phyloP scores from a whole-genome alignment of 371 early-diverging fungal species.

The Mucor lusitanicus region DNA sequence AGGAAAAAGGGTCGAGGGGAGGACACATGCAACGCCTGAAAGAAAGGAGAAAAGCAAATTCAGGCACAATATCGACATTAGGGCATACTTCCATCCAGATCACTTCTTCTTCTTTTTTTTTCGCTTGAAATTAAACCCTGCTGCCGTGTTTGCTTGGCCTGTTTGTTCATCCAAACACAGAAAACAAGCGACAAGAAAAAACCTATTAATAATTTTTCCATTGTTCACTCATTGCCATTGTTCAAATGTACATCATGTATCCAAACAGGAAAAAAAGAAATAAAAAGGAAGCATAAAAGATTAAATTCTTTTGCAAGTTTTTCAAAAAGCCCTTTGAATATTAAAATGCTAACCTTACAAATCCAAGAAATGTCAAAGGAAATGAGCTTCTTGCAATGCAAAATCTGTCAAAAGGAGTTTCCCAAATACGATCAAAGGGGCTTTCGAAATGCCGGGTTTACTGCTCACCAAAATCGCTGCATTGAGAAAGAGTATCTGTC shows the following conservation, averaged over 20 bases:
- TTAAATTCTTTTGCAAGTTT: neutral
- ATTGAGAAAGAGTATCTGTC: slow-evolving; percentile 9
- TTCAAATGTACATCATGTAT: too few relatives aligned
- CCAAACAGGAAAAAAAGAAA: neutral
- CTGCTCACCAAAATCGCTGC: slow-evolving; percentile 43
- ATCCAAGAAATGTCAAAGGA: neutral
- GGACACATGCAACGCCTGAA: too few relatives aligned
- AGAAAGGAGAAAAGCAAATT: too few relatives aligned
- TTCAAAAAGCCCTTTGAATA: neutral
- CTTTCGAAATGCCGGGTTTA: slow-evolving; percentile 44
- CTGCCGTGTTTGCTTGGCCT: too few relatives aligned
- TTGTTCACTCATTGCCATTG: neutral
- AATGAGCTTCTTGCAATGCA: slow-evolving; percentile 16
- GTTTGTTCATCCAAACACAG: too few relatives aligned
- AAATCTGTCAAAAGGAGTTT: slow-evolving; percentile 35
- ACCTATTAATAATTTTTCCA: neutral
- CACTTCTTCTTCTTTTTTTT: too few relatives aligned
- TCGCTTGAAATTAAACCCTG: too few relatives aligned
- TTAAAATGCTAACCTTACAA: neutral
- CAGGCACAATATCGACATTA: too few relatives aligned
- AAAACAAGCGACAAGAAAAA: too few relatives aligned
- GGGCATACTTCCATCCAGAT: too few relatives aligned
- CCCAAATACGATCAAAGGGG: slow-evolving; percentile 43
- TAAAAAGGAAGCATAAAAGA: slow-evolving; percentile 1
- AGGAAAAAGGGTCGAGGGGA: too few relatives aligned